A percentile compares a stretch with the other conserved stretches of the same genome.
Conservation (phyloP, 75 land plant genomes). For the Cunninghamia lanceolata region DNA sequence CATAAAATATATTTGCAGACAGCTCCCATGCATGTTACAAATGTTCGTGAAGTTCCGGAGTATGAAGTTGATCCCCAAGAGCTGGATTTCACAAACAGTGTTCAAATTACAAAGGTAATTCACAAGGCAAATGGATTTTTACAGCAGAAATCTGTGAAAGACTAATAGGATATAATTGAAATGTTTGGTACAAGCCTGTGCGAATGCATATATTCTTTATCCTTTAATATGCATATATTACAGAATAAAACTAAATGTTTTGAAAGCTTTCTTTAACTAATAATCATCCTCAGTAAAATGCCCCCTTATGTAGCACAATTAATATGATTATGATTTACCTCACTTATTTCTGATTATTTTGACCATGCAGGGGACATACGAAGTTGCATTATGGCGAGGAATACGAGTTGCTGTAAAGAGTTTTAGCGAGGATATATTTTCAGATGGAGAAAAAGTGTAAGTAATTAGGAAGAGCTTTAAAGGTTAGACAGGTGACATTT, state of each 20-base stretch:
- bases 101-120: constrained; percentile 53
- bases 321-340: neutral
- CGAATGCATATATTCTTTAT: neutral
- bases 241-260: neutral
- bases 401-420: constrained; percentile 87
- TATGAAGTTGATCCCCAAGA: constrained; percentile 81
- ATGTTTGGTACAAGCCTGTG: neutral
- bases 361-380: constrained; percentile 64
- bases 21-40: constrained; percentile 73
- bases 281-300: neutral
- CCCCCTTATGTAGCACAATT: constrained; percentile 23
- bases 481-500: neutral
- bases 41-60: constrained; percentile 74
- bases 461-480: constrained; percentile 18
- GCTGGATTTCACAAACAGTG: constrained; percentile 66
- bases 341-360: neutral
- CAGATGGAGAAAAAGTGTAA: constrained; percentile 65
- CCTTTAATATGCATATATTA: neutral
- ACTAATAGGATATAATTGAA: neutral
- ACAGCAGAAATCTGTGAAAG: neutral
- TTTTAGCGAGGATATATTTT: constrained; percentile 50
- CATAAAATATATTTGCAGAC: constrained; percentile 11
- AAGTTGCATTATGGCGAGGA: constrained; percentile 84
- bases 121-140: neutral
- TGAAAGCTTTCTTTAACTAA: neutral